Evolutionary conservation across 2,329 filamentous ascomycete genomes (phyloP), one percentile per base, ranked within the genome.

Genomic region (Parascedosporium putredinis): DNA sequence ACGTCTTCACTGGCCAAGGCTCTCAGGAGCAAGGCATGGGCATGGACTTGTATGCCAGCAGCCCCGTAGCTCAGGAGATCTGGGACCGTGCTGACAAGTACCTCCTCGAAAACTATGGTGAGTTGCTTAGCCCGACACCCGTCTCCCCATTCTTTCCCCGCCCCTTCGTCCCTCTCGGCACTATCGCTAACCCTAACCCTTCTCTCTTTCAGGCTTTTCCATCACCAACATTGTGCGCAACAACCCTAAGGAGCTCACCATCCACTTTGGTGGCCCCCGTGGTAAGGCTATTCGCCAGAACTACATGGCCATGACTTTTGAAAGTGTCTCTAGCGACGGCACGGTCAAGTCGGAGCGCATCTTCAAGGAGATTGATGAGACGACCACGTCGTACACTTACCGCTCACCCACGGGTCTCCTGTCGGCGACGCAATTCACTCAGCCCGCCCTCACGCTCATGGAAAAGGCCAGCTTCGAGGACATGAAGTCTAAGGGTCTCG

Each of bases 291-390:
- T 98, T 59, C 88, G 93, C 55, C 86, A 95, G 64, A 98, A 98
- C 71, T 98, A 98, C 75, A 97, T 97, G 86, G 84, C 91, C 53
- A 98, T 98, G 93, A 97, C 91, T 45, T 98, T 97, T 68, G 93
- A 98, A 74, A 94, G 91, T n/a, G 89, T 98, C 49, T 86, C 85
- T 52, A 73, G 87, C 2, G 93, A 98, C 65, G 93, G 93, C 23
- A 81, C 81, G 31, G 89, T 95, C 73, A 97, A 96, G 70, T 96
- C 93, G 0, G 93, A 98, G 76, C 95, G 91, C 71, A 98, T 98
- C 64, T 98, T 98, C 79, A 97, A 98, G 75, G 90, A 95, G 61
- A 90, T 98, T 60, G 80, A 85, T 60, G 93, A 97, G 70, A 84
- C 77, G 63, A 97, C 91, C 2, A 87, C 86, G 5, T 97, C 87